These are phyloP conservation scores for Climacium dendroides DNA, from an alignment of 225 moss, liverwort and hornwort species.

Conservation along the genomic window DNA sequence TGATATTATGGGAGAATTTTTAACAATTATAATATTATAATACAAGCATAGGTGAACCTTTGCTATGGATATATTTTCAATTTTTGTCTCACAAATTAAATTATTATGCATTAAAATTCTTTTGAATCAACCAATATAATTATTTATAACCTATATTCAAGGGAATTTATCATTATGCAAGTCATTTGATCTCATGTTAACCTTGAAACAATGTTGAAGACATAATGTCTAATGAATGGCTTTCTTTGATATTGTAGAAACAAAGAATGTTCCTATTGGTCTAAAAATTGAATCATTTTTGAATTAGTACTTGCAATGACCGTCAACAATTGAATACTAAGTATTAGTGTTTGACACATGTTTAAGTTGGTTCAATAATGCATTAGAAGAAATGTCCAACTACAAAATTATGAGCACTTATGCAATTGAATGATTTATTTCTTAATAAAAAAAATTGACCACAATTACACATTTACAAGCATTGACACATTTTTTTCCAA, in stretches of 20 bases:
- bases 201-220: not conserved
- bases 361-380: not conserved
- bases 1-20: not conserved
- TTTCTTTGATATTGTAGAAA: not conserved
- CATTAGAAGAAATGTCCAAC: too few species aligned
- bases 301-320: too few species aligned
- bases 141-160: not conserved
- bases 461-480: not conserved
- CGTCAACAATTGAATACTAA: too few species aligned
- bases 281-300: not conserved
- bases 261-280: not conserved
- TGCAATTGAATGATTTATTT: too few species aligned
- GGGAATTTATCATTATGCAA: not conserved
- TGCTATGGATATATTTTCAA: not conserved
- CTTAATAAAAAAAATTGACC: too few species aligned
- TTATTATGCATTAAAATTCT: not conserved
- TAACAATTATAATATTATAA: not conserved
- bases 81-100: not conserved
- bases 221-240: not conserved
- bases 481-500: not conserved
- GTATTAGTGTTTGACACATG: rapidly evolving
- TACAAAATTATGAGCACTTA: too few species aligned
- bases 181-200: not conserved
- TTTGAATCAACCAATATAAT: not conserved
- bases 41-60: not conserved